phyloP scores from a whole-genome alignment of 1,284 basidiomycete genomes.

The Erythrobasidium hasegawianum region DNA sequence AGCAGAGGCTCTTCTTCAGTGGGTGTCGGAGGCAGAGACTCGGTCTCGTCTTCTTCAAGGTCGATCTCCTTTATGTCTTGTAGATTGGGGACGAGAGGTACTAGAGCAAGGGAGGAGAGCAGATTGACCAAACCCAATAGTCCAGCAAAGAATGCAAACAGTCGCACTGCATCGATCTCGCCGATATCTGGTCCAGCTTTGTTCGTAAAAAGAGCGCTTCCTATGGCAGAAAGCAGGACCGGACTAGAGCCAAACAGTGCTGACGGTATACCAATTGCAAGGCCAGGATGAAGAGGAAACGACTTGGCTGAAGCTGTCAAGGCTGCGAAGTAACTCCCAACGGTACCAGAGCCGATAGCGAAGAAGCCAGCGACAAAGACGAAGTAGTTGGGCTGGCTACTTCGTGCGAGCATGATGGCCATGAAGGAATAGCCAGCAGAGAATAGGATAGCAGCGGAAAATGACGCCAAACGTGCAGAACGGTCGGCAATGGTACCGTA shows the following conservation, averaged over 20 bases:
- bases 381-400: slow-evolving; percentile 10
- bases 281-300: slow-evolving; percentile 39
- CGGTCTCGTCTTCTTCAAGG: neutral
- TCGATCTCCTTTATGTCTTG: slow-evolving; percentile 24
- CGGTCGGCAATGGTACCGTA: slow-evolving; percentile 40
- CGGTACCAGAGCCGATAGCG: slow-evolving; percentile 40
- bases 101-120: slow-evolving; percentile 36
- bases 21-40: neutral
- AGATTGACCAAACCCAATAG: slow-evolving; percentile 38
- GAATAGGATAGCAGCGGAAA: slow-evolving; percentile 37
- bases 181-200: slow-evolving; percentile 17
- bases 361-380: slow-evolving; percentile 35
- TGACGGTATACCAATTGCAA: slow-evolving; percentile 42
- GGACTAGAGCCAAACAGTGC: slow-evolving; percentile 44
- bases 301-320: slow-evolving; percentile 39
- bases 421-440: slow-evolving; percentile 37
- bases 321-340: slow-evolving; percentile 40
- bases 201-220: slow-evolving; percentile 39
- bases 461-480: slow-evolving; percentile 37
- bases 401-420: slow-evolving; percentile 7
- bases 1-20: slow-evolving; percentile 8
- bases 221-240: slow-evolving; percentile 41
- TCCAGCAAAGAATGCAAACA: slow-evolving; percentile 41
- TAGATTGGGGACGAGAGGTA: slow-evolving; percentile 34
- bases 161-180: slow-evolving; percentile 39